Percentiles rank a stretch among this genome's conserved stretches.
These are phyloP conservation scores for Caloboletus inedulis DNA, from an alignment of 1,284 basidiomycete genomes.

Conservation along the genomic window DNA sequence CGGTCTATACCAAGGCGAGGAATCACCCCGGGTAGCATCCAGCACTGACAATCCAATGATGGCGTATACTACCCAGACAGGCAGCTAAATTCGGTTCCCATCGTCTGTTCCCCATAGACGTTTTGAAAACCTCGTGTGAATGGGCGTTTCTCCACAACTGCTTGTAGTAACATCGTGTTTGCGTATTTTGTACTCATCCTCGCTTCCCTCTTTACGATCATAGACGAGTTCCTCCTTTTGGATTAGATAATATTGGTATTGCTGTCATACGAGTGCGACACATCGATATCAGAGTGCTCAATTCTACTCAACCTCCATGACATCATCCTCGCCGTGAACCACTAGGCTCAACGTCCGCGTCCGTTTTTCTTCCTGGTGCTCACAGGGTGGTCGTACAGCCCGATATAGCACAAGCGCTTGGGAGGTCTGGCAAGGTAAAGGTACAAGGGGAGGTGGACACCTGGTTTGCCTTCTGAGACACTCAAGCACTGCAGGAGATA, in stretches of 20 bases:
- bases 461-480: constrained; percentile 37
- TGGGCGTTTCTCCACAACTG: constrained; percentile 1
- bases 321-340: constrained; percentile 40
- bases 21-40: constrained; percentile 30
- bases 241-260: constrained; percentile 21
- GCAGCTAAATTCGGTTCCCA: constrained; percentile 26
- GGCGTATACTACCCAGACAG: constrained; percentile 37
- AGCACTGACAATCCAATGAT: constrained; percentile 44
- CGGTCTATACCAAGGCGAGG: constrained; percentile 40
- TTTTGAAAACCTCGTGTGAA: constrained; percentile 3
- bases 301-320: constrained; percentile 56
- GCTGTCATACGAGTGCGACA: constrained; percentile 14
- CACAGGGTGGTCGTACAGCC: constrained; percentile 30
- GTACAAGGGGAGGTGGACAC: constrained; percentile 16
- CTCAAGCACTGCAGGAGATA: constrained; percentile 46
- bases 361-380: not conserved
- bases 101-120: constrained; percentile 1
- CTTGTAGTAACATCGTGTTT: constrained; percentile 13
- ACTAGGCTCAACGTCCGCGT: not conserved
- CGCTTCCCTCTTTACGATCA: constrained; percentile 6
- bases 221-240: constrained; percentile 23
- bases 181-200: constrained; percentile 8
- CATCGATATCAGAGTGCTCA: not conserved
- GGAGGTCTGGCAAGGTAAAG: constrained; percentile 27
- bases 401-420: constrained; percentile 61